Base-by-base conservation (phyloP, 768 basidiomycete genomes). In the Paxillus rubicundulus region DNA sequence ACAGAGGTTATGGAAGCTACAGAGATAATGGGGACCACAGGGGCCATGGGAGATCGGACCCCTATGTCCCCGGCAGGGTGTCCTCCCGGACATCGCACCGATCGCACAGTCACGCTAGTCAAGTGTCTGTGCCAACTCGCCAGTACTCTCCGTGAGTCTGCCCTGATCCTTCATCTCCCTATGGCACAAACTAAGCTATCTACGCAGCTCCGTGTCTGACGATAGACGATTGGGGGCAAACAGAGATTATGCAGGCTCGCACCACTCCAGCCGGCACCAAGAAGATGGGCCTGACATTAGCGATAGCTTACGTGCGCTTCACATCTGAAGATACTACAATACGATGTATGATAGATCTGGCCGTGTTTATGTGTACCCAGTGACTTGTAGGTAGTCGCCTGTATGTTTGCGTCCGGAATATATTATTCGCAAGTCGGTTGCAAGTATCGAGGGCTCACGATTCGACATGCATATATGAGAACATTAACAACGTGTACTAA, bases 71-170 rank as follows among this genome's bases (percentile, higher is more conserved):
- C 43, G 16, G 47, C 45, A 64, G 65, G 50, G 52, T 45, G 27
- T 21, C 67, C 34, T 67, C 65, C 43, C 63, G 61, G 53, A 60
- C 58, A 43, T 62, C 70, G 2, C 69, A 70, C 17, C 58, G 70
- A 53, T 14, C 60, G 17, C 43, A 64, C 49, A 58, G 45, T 17
- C 58, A 65, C 47, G 12, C 55, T 2, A 50, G 52, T 47, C 65
- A 65, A 24, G 27, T 55, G 30, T 41, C 61, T 46, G 36, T 57
- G 27, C 39, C 37, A 13, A 45, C 50, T 21, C 55, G 59, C 9
- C 59, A 58, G 33, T 58, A 57, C 24, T 0, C 57, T 27, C 49
- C 45, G 68, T 70, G 52, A 59, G 68, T 34, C 21, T 3, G 14
- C 21, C 18, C 36, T 36, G 20, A 14, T 27, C 16, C 9, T 49